phyloP scores from a whole-genome alignment of 768 basidiomycete species.

The Lentinula raphanica region DNA sequence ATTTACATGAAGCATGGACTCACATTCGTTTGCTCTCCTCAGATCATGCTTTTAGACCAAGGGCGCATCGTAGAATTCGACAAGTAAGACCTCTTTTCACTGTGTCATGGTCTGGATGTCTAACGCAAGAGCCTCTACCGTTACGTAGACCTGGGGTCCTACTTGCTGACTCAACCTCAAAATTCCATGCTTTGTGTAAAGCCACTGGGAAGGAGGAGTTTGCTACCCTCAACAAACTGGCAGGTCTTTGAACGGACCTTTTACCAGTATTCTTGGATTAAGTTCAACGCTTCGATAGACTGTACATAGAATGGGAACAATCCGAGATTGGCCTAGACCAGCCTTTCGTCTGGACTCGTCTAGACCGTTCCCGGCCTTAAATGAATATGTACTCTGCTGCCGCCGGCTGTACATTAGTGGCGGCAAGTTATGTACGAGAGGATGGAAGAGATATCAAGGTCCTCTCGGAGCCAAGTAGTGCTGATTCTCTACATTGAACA shows the following conservation, averaged over 20 bases:
- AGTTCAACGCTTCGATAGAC: too few relatives aligned
- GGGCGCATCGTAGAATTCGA: conserved; percentile 78
- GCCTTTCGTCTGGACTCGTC: too few relatives aligned
- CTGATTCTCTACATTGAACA: too few relatives aligned
- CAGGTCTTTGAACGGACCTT: conserved; percentile 29
- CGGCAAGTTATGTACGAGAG: too few relatives aligned
- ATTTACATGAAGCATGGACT: background rate
- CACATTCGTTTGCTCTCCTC: background rate
- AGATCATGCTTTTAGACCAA: conserved; percentile 77
- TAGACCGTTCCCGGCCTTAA: too few relatives aligned
- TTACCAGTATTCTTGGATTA: too few relatives aligned
- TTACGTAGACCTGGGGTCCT: conserved; percentile 52
- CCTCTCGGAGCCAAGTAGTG: too few relatives aligned
- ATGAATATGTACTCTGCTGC: too few relatives aligned
- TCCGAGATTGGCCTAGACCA: too few relatives aligned
- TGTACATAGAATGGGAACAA: too few relatives aligned
- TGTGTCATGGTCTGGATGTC: background rate
- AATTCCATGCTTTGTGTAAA: conserved; percentile 65
- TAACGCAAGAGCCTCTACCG: background rate
- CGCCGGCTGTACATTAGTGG: too few relatives aligned
- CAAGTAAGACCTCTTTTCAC: conserved; percentile 25
- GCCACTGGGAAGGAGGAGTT: conserved; percentile 74
- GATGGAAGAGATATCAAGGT: too few relatives aligned
- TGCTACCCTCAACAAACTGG: conserved; percentile 61
- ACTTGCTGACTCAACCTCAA: conserved; percentile 51